Percentiles rank a stretch among this genome's conserved stretches.
Evolutionary conservation across 2,329 filamentous ascomycete species (phyloP).

Genomic region (Aureobasidium sp.): DNA sequence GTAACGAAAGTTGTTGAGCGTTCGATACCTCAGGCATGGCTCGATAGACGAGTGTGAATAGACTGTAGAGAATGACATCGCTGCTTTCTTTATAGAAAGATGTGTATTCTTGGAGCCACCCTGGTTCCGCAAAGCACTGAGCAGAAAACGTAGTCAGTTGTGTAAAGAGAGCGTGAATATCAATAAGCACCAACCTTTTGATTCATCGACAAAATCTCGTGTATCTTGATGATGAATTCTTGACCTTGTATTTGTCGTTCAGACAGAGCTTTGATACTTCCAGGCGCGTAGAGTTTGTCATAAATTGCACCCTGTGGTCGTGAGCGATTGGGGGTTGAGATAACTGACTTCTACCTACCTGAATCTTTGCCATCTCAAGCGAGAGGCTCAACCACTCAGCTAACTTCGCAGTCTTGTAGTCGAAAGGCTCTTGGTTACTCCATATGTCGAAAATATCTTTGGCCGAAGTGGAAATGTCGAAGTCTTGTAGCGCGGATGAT

Average conservation of each 20-base stretch:
- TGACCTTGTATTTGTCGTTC: neutral
- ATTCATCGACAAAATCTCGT: neutral
- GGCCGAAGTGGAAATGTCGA: neutral
- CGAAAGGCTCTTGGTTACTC: neutral
- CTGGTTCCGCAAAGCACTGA: neutral
- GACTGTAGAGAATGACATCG: constrained; percentile 5
- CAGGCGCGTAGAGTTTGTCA: constrained; percentile 11
- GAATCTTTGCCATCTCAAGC: neutral
- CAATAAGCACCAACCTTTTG: neutral
- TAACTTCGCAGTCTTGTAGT: neutral
- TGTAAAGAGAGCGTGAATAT: neutral
- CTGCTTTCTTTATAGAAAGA: neutral
- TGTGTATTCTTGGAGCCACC: neutral
- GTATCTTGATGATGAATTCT: neutral
- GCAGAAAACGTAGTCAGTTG: too few relatives aligned
- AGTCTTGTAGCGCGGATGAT: constrained; percentile 9
- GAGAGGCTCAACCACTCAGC: neutral
- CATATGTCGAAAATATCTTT: neutral
- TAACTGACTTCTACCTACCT: neutral
- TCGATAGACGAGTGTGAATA: constrained; percentile 11
- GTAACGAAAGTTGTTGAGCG: neutral
- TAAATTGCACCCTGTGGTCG: constrained; percentile 1
- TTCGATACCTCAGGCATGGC: neutral
- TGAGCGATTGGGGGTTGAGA: neutral
- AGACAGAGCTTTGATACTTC: constrained; percentile 13